These are phyloP conservation scores for Erysimum pusillum DNA, from an alignment of 441 rosid species.

Conservation along the genomic window DNA sequence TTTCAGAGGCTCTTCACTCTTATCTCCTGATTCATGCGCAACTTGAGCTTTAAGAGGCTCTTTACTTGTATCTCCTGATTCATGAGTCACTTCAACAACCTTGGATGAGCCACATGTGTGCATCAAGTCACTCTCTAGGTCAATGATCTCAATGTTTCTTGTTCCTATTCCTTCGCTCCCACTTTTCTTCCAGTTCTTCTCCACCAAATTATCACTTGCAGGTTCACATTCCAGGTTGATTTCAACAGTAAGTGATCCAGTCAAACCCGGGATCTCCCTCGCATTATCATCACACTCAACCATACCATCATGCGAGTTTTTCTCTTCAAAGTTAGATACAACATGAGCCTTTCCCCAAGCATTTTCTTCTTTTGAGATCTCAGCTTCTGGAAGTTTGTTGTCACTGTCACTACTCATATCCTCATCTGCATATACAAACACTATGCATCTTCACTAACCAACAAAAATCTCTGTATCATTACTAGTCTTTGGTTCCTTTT, in stretches of 20 bases:
- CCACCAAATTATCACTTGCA: conserved; percentile 45
- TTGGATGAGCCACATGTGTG: conserved; percentile 23
- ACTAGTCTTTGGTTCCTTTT: conserved; percentile 14
- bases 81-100: conserved; percentile 40
- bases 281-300: conserved; percentile 28
- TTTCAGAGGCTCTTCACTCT: neutral
- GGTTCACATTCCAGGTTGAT: conserved; percentile 37
- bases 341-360: conserved; percentile 11
- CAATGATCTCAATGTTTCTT: conserved; percentile 37
- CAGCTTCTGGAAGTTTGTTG: conserved; percentile 36
- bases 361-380: conserved; percentile 35
- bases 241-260: conserved; percentile 30
- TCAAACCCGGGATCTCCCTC: conserved; percentile 35
- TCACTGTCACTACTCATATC: conserved; percentile 49
- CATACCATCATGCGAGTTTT: conserved; percentile 30
- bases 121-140: conserved; percentile 47
- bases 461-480: conserved; percentile 1
- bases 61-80: conserved; percentile 29
- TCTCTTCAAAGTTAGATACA: conserved; percentile 25
- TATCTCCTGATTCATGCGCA: conserved; percentile 23
- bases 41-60: conserved; percentile 35
- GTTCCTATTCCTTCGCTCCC: conserved; percentile 31
- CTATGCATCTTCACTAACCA: conserved; percentile 34
- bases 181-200: conserved; percentile 32
- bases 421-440: conserved; percentile 48